Conservation (phyloP, 805 yeast genomes). For the Cyberlindnera maritima region DNA sequence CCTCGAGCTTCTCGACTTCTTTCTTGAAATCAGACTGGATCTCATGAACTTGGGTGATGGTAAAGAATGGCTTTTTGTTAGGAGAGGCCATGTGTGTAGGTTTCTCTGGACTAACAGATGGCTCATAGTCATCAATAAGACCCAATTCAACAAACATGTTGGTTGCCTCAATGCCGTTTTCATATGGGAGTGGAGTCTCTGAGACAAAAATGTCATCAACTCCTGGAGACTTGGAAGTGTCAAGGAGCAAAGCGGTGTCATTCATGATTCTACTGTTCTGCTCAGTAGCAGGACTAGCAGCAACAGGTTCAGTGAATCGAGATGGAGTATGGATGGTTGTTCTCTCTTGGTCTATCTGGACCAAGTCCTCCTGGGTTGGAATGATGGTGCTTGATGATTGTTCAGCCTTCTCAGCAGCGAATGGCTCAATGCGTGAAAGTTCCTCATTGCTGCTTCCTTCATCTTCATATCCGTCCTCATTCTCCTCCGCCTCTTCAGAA, state of each 20-base stretch:
- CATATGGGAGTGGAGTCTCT: conserved; percentile 22
- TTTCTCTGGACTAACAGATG: conserved; percentile 12
- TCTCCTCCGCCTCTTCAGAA: not conserved
- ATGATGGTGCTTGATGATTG: conserved; percentile 2
- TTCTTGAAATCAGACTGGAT: conserved; percentile 26
- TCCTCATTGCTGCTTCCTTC: conserved; percentile 28
- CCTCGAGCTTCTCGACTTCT: conserved; percentile 23
- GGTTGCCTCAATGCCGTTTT: not conserved
- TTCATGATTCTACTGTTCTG: conserved; percentile 26
- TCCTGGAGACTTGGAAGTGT: conserved; percentile 21
- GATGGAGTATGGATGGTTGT: conserved; percentile 24
- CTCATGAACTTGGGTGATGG: conserved; percentile 28
- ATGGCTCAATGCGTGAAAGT: conserved; percentile 27
- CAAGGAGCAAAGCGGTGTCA: conserved; percentile 18
- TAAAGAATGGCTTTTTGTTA: conserved; percentile 27
- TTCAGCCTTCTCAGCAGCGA: not conserved
- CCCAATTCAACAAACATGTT: conserved; percentile 9
- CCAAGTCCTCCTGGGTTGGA: conserved; percentile 13
- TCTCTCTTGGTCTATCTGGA: conserved; percentile 11
- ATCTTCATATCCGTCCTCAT: conserved; percentile 17
- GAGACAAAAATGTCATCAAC: conserved; percentile 19
- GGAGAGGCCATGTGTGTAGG: conserved; percentile 17
- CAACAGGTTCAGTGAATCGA: conserved; percentile 31
- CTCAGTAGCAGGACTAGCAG: conserved; percentile 31
- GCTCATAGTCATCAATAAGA: conserved; percentile 6